Conservation (phyloP, 1,139 yeast species). For the Candida dubliniensis region DNA sequence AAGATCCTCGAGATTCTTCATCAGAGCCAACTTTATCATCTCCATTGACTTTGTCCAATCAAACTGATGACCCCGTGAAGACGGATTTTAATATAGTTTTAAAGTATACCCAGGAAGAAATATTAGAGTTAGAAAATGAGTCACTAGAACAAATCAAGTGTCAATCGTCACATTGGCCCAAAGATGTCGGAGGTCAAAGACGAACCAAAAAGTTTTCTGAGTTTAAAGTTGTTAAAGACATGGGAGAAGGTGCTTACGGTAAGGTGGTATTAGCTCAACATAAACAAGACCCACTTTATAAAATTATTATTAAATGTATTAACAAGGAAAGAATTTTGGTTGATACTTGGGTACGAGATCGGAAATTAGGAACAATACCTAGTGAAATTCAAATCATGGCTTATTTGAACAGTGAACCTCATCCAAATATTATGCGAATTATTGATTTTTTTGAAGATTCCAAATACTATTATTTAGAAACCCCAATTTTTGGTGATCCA, state of each 20-base stretch:
- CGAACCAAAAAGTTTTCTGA: slow-evolving; percentile 70
- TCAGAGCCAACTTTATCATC: not conserved
- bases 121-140: slow-evolving; percentile 46
- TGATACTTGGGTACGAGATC: slow-evolving; percentile 95
- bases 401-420: slow-evolving; percentile 69
- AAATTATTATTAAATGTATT: slow-evolving; percentile 81
- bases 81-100: slow-evolving; percentile 4
- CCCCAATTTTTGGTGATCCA: slow-evolving; percentile 83
- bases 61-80: not conserved
- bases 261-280: slow-evolving; percentile 82
- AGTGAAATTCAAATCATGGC: slow-evolving; percentile 93
- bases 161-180: slow-evolving; percentile 52
- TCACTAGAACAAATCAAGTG: slow-evolving; percentile 34
- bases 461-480: slow-evolving; percentile 83
- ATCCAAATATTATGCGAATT: slow-evolving; percentile 81
- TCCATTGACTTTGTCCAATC: not conserved
- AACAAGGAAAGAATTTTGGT: slow-evolving; percentile 90
- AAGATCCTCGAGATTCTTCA: not conserved
- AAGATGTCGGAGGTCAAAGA: slow-evolving; percentile 56
- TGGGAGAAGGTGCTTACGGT: slow-evolving; percentile 98
- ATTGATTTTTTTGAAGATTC: slow-evolving; percentile 92
- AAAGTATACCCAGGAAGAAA: slow-evolving; percentile 38
- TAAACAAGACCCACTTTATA: slow-evolving; percentile 58
- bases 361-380: slow-evolving; percentile 88
- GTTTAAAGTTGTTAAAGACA: slow-evolving; percentile 65